Percentiles rank a stretch among this genome's conserved stretches.
These are phyloP conservation scores for Myriosclerotinia duriaeana DNA, from an alignment of 2,329 filamentous ascomycete genomes.

Conservation along the genomic window DNA sequence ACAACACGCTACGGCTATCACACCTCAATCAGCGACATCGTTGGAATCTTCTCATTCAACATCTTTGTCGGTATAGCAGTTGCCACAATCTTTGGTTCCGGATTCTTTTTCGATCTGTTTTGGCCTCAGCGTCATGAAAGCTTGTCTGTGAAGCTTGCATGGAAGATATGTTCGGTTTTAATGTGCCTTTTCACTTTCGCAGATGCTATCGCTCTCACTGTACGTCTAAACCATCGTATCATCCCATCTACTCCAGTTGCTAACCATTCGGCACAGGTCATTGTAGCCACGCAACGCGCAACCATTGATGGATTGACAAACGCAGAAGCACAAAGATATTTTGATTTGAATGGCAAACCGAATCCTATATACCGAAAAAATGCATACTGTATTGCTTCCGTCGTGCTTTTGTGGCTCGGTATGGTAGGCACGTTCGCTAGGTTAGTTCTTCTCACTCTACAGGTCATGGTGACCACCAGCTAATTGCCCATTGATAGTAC, in stretches of 20 bases:
- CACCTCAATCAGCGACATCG: constrained; percentile 55
- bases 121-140: constrained; percentile 56
- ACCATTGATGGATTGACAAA: constrained; percentile 45
- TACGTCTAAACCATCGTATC: constrained; percentile 20
- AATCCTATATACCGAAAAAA: constrained; percentile 50
- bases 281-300: constrained; percentile 49
- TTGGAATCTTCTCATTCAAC: constrained; percentile 57
- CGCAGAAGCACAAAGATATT: constrained; percentile 38
- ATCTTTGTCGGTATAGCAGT: constrained; percentile 58
- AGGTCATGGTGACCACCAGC: background rate
- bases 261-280: constrained; percentile 39
- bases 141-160: constrained; percentile 50
- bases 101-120: constrained; percentile 62
- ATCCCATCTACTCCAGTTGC: background rate
- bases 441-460: constrained; percentile 35
- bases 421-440: constrained; percentile 49
- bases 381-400: constrained; percentile 50
- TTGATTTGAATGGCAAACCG: constrained; percentile 41
- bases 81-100: constrained; percentile 57
- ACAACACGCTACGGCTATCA: constrained; percentile 44
- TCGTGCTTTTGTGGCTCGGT: constrained; percentile 55
- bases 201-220: constrained; percentile 51
- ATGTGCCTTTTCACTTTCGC: constrained; percentile 49
- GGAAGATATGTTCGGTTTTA: constrained; percentile 53
- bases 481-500: constrained; percentile 31